These are phyloP conservation scores for Purpureocillium takamizusanense DNA, from an alignment of 2,329 filamentous ascomycete genomes.

Conservation along the genomic window DNA sequence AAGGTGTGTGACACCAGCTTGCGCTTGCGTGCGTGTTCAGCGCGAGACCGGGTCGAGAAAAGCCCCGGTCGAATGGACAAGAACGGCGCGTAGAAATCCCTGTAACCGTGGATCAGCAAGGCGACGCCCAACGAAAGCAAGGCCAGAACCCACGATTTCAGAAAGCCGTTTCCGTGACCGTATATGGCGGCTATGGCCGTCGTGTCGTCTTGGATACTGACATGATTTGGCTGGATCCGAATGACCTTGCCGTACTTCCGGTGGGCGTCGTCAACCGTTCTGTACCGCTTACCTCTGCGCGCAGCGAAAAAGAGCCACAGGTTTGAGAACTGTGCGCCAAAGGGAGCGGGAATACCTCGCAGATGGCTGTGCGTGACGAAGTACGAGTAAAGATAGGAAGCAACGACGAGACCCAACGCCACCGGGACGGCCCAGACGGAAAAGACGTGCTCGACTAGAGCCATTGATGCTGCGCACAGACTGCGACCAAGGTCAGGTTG, in stretches of 20 bases:
- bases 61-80: constrained; percentile 78
- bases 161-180: constrained; percentile 67
- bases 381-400: constrained; percentile 52
- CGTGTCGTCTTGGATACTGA: constrained; percentile 69
- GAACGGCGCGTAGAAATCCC: constrained; percentile 85
- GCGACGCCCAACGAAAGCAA: too few relatives aligned
- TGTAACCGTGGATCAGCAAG: too few relatives aligned
- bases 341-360: constrained; percentile 51
- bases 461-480: constrained; percentile 14
- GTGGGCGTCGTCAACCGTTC: constrained; percentile 61
- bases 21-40: constrained; percentile 78
- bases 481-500: too few relatives aligned
- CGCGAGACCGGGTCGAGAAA: constrained; percentile 80
- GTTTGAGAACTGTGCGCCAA: constrained; percentile 59
- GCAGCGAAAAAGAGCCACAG: constrained; percentile 67
- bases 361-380: constrained; percentile 43
- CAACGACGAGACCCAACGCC: constrained; percentile 36
- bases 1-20: constrained; percentile 87
- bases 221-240: constrained; percentile 74
- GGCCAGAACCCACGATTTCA: constrained; percentile 50
- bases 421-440: constrained; percentile 38
- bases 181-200: constrained; percentile 67
- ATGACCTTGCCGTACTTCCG: constrained; percentile 71
- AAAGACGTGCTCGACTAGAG: constrained; percentile 17
- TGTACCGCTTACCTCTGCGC: constrained; percentile 57